Evolutionary conservation across 257 asterid species (phyloP), one percentile per base, ranked within the genome.

Genomic region (Lavandula angustifolia): DNA sequence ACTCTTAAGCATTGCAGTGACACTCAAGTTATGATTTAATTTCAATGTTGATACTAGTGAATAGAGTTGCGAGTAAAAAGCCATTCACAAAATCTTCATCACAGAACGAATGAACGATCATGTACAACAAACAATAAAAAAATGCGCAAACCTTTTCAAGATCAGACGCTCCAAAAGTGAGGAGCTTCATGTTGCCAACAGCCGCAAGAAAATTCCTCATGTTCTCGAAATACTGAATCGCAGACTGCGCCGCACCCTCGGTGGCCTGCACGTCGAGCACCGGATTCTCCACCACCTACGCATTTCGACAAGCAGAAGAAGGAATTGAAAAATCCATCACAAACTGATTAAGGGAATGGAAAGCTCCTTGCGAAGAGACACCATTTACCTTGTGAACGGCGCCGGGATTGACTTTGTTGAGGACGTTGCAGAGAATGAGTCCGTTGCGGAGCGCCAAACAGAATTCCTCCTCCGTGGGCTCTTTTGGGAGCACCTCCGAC

Each of bases 161-260:
- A 76, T 91, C 94, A 64, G 98, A 88, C 4, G 96, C 95, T 77
- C 85, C 98, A 48, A 88, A 91, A 0, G 98, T 86, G 43, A 91
- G 82, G 17, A 91, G 91, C 82, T 86, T 89, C 95, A 88, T 86
- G 38, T 77, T 78, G 33, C 83, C 98, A 54, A 91, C 95, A 52
- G 96, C 96, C 41, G 76, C 84, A 6, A 91, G 86, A 35, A 91
- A 91, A 63, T 91, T 91, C 79, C 98, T 84, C 82, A 84, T 84
- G 78, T 91, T 91, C 82, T 91, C 98, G 38, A 91, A 91, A 65
- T 88, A 91, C 78, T 91, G 98, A 73, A 91, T 91, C 6, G 96
- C 98, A 50, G 89, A 91, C 56, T 91, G 95, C n/a, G 98, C 98
- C 4, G 98, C 96, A 13, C 88, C 96, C 57, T 88, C 98, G 1